Conservation (phyloP, 1,284 basidiomycete genomes). For the Tilletia setariae region DNA sequence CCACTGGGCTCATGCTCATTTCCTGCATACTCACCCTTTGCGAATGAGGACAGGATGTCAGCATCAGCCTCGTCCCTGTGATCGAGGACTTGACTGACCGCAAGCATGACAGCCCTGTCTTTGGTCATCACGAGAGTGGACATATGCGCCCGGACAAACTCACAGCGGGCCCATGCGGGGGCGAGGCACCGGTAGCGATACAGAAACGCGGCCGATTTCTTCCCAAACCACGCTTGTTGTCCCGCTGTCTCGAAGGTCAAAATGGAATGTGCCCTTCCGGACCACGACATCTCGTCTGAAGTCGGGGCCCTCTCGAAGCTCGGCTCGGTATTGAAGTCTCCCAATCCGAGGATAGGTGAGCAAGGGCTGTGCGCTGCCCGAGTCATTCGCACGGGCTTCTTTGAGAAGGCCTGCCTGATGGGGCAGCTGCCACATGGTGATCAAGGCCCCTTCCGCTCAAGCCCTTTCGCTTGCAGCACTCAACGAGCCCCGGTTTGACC, state of each 20-base stretch:
- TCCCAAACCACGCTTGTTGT: neutral
- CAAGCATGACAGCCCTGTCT: neutral
- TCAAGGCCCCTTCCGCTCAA: too few relatives aligned
- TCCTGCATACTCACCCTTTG: neutral
- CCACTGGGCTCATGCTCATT: neutral
- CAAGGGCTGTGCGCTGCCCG: too few relatives aligned
- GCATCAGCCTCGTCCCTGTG: neutral
- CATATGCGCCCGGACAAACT: neutral
- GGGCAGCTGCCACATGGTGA: too few relatives aligned
- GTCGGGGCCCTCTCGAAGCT: too few relatives aligned
- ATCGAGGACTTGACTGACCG: neutral
- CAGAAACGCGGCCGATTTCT: neutral
- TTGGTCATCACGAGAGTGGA: neutral
- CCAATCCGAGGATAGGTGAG: too few relatives aligned
- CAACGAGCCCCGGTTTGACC: too few relatives aligned
- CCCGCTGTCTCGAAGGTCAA: neutral
- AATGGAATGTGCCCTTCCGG: too few relatives aligned
- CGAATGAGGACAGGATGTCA: neutral
- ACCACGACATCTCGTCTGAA: too few relatives aligned
- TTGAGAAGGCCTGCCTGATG: too few relatives aligned
- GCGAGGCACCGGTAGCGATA: constrained; percentile 1
- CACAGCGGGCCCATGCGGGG: constrained; percentile 10
- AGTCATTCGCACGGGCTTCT: too few relatives aligned
- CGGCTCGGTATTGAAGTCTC: too few relatives aligned
- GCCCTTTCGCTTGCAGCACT: too few relatives aligned